These are phyloP conservation scores for Salix udensis DNA, from an alignment of 345 rosid species.

Conservation along the genomic window DNA sequence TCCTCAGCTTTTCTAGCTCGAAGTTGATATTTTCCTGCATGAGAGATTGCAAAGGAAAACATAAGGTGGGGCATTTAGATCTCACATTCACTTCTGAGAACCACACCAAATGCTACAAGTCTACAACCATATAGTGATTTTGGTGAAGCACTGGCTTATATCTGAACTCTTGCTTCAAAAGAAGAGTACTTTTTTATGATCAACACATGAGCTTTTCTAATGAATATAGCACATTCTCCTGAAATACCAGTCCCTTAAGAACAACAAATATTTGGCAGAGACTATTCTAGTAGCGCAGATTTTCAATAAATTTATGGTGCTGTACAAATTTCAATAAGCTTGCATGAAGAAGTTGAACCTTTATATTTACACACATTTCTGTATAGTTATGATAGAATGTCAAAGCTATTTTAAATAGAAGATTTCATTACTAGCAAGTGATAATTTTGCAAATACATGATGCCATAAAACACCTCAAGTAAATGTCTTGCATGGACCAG, in stretches of 20 bases:
- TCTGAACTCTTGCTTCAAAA: not conserved
- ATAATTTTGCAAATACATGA: not conserved
- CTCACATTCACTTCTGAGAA: no score
- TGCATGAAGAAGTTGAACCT: not conserved
- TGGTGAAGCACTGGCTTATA: no score
- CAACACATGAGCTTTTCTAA: not conserved
- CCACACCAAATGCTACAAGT: no score
- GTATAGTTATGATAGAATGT: not conserved
- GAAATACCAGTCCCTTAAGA: not conserved
- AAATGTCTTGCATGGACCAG: not conserved
- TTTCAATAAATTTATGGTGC: not conserved
- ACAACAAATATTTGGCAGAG: not conserved
- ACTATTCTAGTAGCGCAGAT: not conserved
- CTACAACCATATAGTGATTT: no score
- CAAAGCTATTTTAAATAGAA: not conserved
- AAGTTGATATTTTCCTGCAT: slow-evolving; percentile 50
- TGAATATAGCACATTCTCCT: not conserved
- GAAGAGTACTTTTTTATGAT: not conserved
- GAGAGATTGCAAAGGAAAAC: slow-evolving; percentile 4
- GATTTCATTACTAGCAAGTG: not conserved
- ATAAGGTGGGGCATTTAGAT: not conserved
- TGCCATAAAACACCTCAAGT: no score
- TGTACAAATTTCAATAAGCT: not conserved
- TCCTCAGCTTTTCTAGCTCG: slow-evolving; percentile 85
- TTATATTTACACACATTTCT: not conserved